Percentiles rank a stretch among this genome's conserved stretches.
phyloP scores from a whole-genome alignment of 2,329 filamentous ascomycete genomes.

The Monosporascus sp. region DNA sequence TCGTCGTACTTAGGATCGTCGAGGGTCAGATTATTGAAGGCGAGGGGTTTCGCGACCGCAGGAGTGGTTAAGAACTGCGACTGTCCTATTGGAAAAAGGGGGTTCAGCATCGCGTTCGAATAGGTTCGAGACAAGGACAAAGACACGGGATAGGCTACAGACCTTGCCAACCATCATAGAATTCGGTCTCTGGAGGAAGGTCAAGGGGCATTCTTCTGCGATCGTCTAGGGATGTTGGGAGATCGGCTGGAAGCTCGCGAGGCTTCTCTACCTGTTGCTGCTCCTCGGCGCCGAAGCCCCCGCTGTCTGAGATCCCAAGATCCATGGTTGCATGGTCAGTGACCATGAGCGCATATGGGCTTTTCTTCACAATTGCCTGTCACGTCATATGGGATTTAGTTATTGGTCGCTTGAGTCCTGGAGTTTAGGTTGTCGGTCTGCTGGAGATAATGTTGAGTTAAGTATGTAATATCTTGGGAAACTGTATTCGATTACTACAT shows the following conservation, averaged over 20 bases:
- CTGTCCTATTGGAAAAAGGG: slow-evolving; percentile 57
- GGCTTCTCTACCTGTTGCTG: slow-evolving; percentile 31
- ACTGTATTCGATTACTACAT: no score
- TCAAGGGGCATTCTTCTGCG: slow-evolving; percentile 63
- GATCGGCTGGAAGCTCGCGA: slow-evolving; percentile 66
- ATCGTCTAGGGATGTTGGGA: slow-evolving; percentile 89
- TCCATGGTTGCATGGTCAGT: slow-evolving; percentile 48
- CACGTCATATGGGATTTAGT: no score
- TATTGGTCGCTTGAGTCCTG: no score
- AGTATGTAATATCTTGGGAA: no score
- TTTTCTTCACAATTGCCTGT: slow-evolving; percentile 1
- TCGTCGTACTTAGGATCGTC: slow-evolving; percentile 73
- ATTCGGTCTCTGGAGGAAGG: slow-evolving; percentile 78
- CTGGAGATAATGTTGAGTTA: no score
- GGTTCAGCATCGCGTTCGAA: slow-evolving; percentile 9
- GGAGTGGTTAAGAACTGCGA: slow-evolving; percentile 91
- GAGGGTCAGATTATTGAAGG: slow-evolving; percentile 75
- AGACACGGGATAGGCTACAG: slow-evolving; percentile 20
- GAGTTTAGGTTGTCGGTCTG: no score
- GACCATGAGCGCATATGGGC: slow-evolving; percentile 14
- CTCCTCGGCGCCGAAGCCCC: slow-evolving; percentile 36
- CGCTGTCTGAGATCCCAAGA: slow-evolving; percentile 45
- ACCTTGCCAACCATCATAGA: slow-evolving; percentile 99
- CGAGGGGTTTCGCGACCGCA: slow-evolving; percentile 74
- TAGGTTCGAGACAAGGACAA: slow-evolving; percentile 5